phyloP scores from a whole-genome alignment of 1,139 yeast species.

The Blastobotrys capitulatus region DNA sequence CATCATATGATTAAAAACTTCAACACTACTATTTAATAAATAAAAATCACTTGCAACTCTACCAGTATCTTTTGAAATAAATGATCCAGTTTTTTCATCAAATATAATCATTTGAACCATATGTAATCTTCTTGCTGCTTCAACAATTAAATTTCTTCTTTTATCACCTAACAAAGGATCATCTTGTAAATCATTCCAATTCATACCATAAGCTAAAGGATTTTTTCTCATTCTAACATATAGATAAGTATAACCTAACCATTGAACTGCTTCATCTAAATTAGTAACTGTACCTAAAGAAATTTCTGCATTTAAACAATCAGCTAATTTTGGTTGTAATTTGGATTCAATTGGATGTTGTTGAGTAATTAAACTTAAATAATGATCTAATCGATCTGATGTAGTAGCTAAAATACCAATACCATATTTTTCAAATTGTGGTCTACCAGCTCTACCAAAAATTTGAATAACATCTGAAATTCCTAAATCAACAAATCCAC shows the following conservation, averaged over 20 bases:
- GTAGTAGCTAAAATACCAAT: slow-evolving; percentile 88
- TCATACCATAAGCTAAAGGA: slow-evolving; percentile 91
- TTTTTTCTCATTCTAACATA: slow-evolving; percentile 92
- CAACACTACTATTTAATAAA: slow-evolving; percentile 76
- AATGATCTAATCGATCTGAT: slow-evolving; percentile 75
- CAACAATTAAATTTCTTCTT: slow-evolving; percentile 66
- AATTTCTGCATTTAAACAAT: slow-evolving; percentile 92
- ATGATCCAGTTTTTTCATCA: slow-evolving; percentile 77
- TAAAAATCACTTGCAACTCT: slow-evolving; percentile 94
- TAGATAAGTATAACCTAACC: slow-evolving; percentile 96
- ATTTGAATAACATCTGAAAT: slow-evolving; percentile 96
- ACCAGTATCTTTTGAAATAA: slow-evolving; percentile 84
- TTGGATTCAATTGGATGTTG: slow-evolving; percentile 96
- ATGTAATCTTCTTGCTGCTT: slow-evolving; percentile 79
- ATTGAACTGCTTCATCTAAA: slow-evolving; percentile 88
- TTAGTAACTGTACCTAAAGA: slow-evolving; percentile 93
- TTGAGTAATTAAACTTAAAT: slow-evolving; percentile 78
- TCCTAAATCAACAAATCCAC: slow-evolving; percentile 90
- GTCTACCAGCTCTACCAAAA: slow-evolving; percentile 99
- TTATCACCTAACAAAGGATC: slow-evolving; percentile 77
- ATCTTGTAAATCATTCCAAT: slow-evolving; percentile 74
- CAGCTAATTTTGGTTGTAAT: slow-evolving; percentile 71
- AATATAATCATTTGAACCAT: slow-evolving; percentile 87
- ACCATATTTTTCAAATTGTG: slow-evolving; percentile 90
- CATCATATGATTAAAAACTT: slow-evolving; percentile 79